Base-by-base conservation (phyloP, 306 rosid species). In the Pachyrhizus erosus region DNA sequence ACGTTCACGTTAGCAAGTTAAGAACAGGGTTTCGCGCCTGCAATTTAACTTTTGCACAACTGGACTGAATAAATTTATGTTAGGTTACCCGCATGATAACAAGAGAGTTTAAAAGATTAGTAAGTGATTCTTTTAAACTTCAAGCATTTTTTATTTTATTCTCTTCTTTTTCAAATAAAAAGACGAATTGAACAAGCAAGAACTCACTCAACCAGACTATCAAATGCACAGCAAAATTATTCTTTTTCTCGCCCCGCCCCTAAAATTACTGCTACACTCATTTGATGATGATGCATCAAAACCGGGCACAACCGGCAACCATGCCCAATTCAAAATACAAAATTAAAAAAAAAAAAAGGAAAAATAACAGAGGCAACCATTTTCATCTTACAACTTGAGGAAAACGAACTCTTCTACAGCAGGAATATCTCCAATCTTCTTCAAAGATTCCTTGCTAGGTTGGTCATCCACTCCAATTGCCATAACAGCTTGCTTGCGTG, bases 401-500 rank as follows among this genome's bases (percentile, higher is more conserved):
- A 86, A 96, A 69, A 96, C 99, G 62, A 96, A 88, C 88, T 96
- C 99, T 84, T 96, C 97, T 43, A 96, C 15, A 23, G 99, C 98
- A 14, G 98, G 89, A 76, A 96, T 86, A 2, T 86, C 93, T 20
- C 99, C 99, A 61, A 96, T 96, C 93, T 73, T 93, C 88, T 91
- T 92, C 91, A 96, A 81, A 39, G 91, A 11, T 78, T 90, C 84
- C 78, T 96, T 89, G 74, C 88, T 77, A 40, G 99, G 99, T 80
- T 68, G 91, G 0, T 96, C 99, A 73, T 96, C 99, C 34, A 96
- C 99, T 21, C 99, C 99, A 33, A 96, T 96, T 29, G 99, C 99
- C 99, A 96, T 96, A 37, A 96, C 92, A 84, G 99, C 99, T 52
- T 92, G 99, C 94, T 92, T 96, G 43, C 98, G 87, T n/a, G 99